Evolutionary conservation across 2,329 filamentous ascomycete species (phyloP), one percentile per base, ranked within the genome.

Genomic region (Phialophora verrucosa): DNA sequence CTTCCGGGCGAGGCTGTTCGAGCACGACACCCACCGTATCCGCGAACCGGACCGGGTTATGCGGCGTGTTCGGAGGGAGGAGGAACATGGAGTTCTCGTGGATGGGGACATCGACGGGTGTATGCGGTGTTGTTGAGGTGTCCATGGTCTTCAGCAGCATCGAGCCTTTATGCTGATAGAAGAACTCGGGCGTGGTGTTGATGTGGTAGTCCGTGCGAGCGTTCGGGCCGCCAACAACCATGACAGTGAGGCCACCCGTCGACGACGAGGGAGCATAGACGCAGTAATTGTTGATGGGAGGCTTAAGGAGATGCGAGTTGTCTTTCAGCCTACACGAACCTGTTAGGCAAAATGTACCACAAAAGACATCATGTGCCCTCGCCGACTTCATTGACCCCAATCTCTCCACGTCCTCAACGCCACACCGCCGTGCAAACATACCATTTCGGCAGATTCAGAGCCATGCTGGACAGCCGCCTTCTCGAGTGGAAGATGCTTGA

Each of bases 151-250:
- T 96, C 73, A 99, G 90, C 65, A 95, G 84, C 94, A 98, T 97
- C 71, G 90, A 89, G 71, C 95, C 95, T 74, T 89, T 89, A 85
- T 97, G 88, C 80, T 98, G 94, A 85, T 95, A 98, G 87, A 98
- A 99, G 90, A 93, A 98, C 79, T 98, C 95, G 12, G 95, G 89
- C 0, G 94, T 98, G 74, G 88, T 83, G 84, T 98, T 98, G 86
- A 98, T 94, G 85, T 98, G 95, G 84, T 97, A 99, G 84, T 98
- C 95, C 63, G 93, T 97, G 70, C 95, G 89, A 68, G 92, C 92
- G 79, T 98, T 98, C 75, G 95, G 95, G 12, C 95, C 95, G 76
- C 95, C 95, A 69, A 99, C 93, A 74, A 97, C 93, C 90, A 82
- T 82, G 69, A 93, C 93, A 75, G 97, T 98, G 78, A 96, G 93